Evolutionary conservation across 176 grass and related monocot species (phyloP), one percentile per base, ranked within the genome.

Genomic region (Raddia distichophylla): DNA sequence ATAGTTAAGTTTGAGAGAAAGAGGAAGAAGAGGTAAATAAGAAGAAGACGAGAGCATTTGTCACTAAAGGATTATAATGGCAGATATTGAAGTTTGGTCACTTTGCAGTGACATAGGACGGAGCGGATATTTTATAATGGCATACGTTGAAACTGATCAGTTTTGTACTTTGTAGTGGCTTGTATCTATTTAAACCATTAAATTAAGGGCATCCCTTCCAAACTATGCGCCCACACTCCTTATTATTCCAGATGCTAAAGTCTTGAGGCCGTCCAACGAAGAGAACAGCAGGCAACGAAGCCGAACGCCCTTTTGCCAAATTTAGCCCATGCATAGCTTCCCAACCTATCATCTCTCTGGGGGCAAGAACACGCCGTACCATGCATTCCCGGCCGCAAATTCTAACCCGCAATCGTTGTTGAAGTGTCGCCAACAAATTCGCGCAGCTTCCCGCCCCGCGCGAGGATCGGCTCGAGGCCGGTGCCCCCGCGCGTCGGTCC

Each of bases 331-430:
- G 8, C 53, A 7, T 20, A 12, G 48, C 59, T n/a, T 50, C 60
- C 60, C 60, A 81, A 62, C 43, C 27, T 27, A 27, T 53, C 11
- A 40, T 59, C 20, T 48, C 27, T 61, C n/a, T n/a, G n/a, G 34
- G 52, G 45, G 15, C 4, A 60, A 48, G 18, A 73, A 79, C 20
- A 82, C 62, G 53, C 15, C 5, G 47, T 10, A 15, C 6, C 54
- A 57, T 76, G 85, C 87, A 57, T 76, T 89, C 87, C 65, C 77
- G 64, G 85, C 87, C 87, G 82, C 72, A 65, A 5, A 69, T 80
- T 55, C 64, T 35, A 32, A 5, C 35, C 6, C 9, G 16, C 46
- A 46, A 22, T 14, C 37, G 47, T 2, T 18, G 62, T 89, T 84
- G 82, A 84, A 89, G 87, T 89, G 85, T 70, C 69, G 32, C 75